phyloP scores from a whole-genome alignment of 768 basidiomycete species.

The Pisolithus marmoratus region DNA sequence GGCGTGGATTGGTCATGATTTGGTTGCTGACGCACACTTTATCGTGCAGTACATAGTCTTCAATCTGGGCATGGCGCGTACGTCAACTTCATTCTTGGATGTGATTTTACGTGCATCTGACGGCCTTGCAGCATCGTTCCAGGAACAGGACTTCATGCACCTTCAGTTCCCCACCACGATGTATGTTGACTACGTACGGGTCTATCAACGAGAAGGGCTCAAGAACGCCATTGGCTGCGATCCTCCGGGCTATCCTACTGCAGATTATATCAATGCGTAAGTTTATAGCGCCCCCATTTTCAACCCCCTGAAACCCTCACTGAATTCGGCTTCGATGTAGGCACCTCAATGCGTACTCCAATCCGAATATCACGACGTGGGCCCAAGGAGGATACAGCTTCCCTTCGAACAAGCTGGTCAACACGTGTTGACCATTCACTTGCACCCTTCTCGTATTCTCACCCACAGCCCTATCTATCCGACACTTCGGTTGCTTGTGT shows the following conservation, averaged over 20 bases:
- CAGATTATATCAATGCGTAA: slow-evolving; percentile 68
- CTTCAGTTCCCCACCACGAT: slow-evolving; percentile 74
- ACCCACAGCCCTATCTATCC: slow-evolving; percentile 3
- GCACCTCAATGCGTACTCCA: slow-evolving; percentile 54
- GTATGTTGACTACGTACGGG: slow-evolving; percentile 85
- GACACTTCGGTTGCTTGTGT: not conserved
- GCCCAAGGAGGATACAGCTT: slow-evolving; percentile 65
- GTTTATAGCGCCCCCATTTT: slow-evolving; percentile 10
- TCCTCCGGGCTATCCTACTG: slow-evolving; percentile 72
- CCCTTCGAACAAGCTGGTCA: slow-evolving; percentile 54
- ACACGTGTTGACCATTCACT: slow-evolving; percentile 21
- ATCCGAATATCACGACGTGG: slow-evolving; percentile 88
- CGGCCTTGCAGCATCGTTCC: slow-evolving; percentile 51
- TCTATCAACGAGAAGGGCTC: slow-evolving; percentile 77
- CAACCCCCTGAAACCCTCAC: not conserved
- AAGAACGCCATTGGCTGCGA: slow-evolving; percentile 71
- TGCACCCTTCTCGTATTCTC: slow-evolving; percentile 18
- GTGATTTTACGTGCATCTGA: slow-evolving; percentile 2
- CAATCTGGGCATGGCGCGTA: slow-evolving; percentile 76
- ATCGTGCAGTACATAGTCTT: slow-evolving; percentile 65
- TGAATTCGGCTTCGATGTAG: slow-evolving; percentile 7
- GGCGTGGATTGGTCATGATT: not conserved
- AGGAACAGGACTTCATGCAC: slow-evolving; percentile 62
- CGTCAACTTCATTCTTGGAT: slow-evolving; percentile 13
- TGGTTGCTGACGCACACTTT: slow-evolving; percentile 5